Base-by-base conservation (phyloP, 2,329 filamentous ascomycete genomes). In the Pezicula rhizophila region DNA sequence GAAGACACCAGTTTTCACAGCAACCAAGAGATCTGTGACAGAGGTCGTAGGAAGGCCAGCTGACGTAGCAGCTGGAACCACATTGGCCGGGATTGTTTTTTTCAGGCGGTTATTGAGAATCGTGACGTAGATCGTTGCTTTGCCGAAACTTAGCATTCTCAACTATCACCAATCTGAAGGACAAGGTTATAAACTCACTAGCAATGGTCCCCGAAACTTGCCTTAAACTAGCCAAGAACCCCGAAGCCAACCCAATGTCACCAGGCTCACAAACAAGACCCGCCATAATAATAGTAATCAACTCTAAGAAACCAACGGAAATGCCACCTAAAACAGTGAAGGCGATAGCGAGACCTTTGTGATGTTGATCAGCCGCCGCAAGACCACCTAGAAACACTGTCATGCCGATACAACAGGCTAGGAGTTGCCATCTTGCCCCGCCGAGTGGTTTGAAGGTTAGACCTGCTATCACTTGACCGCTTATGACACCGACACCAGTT, bases 371-470 rank as follows among this genome's bases (percentile, higher is more conserved):
- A 4, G 68, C 51, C 8, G 45, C 40, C 28, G 49, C 45, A 11
- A 51, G 58, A 10, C 66, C 57, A 2, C 64, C 65, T 53, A 68
- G 54, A 43, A 70, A 70, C 18, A 59, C 58, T 34, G 66, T 57
- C 37, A 63, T 57, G 26, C 62, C 38, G 33, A 52, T 42, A 5
- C 61, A 59, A 11, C 59, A 61, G 10, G 55, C 43, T 42, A 70
- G 56, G 46, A 56, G 52, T 56, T 70, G 68, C 25, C 53, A 51
- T 59, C 67, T 68, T 37, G 67, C 61, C 37, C 61, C 63, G 42
- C 64, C 64, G 3, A 69, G 57, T 52, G 65, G 68, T 18, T 65
- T 62, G 39, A 69, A 59, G 51, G 52, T 56, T 28, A 69, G 38
- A 8, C 68, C 68, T 38, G 64, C 65, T 14, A 48, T 10, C 5